Base-by-base conservation (phyloP, 305 asterid species). In the Fraxinus nigra region DNA sequence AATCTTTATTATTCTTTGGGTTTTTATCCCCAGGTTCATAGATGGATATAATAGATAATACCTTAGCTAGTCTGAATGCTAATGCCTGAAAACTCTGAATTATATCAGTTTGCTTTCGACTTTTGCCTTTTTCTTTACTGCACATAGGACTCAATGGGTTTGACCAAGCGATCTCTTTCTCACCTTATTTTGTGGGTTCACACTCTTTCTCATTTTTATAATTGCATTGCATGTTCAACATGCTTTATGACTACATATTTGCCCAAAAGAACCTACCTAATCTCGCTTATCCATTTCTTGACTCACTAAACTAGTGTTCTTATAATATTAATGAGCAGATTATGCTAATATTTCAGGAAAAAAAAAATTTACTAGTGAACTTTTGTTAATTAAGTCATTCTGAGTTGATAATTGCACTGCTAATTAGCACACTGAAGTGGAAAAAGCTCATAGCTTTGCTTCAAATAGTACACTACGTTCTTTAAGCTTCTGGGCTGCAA, bases 121-220 rank as follows among this genome's bases (percentile, higher is more conserved):
- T 89, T 92, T 90, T 85, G 82, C 82, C 85, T 85, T 88, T 89
- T 82, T 32, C 76, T 82, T 78, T 87, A 69, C 80, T 85, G 88
- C 89, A 85, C 81, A 83, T 84, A 80, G 80, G 37, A 61, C 78
- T 87, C 87, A 81, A 80, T 85, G 81, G 75, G 90, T 92, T 92
- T 93, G 99, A 94, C 99, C 97, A 86, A 75, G 82, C 81, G 92
- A 87, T 84, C 89, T 77, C 43, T 70, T 83, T 81, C 89, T 93
- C 90, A 89, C 93, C 92, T 86, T 86, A 80, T 85, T 91, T 89
- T 85, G 81, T 86, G 91, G 89, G 32, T 78, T 81, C 84, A 74
- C 79, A 67, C 83, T 20, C 37, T 81, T 70, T 73, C 33, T 82
- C 78, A 79, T 83, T 78, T 14, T 81, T 61, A 75, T 16, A 32